A percentile compares a stretch with the other conserved stretches of the same genome.
Evolutionary conservation across 2,329 filamentous ascomycete genomes (phyloP).

Genomic region (Colletotrichum simmondsii): DNA sequence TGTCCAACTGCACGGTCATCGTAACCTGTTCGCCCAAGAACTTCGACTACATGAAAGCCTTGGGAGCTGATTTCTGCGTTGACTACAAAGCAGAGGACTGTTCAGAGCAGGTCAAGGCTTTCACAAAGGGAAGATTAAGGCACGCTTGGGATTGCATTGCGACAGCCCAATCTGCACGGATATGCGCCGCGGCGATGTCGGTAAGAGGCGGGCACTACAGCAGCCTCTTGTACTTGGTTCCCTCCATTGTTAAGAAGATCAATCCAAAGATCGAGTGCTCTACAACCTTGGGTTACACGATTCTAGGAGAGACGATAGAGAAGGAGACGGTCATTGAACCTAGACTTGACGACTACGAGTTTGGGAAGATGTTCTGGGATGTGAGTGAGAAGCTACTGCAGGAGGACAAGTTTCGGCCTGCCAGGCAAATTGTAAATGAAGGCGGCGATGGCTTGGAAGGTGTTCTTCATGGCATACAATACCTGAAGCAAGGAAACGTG

Average conservation of each 20-base stretch:
- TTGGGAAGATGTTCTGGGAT: constrained; percentile 50
- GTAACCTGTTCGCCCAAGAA: constrained; percentile 52
- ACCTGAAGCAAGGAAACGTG: constrained; percentile 42
- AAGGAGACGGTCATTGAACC: constrained; percentile 39
- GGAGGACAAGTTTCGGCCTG: constrained; percentile 48
- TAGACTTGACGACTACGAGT: constrained; percentile 44
- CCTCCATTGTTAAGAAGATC: constrained; percentile 46
- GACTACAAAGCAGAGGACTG: constrained; percentile 52
- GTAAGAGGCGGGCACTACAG: constrained; percentile 47
- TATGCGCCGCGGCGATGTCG: constrained; percentile 46
- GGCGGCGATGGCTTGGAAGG: constrained; percentile 45
- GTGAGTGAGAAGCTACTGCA: constrained; percentile 45
- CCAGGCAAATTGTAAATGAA: constrained; percentile 43
- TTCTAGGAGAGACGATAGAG: constrained; percentile 48
- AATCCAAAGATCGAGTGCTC: constrained; percentile 47
- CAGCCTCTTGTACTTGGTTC: constrained; percentile 50
- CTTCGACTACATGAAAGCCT: constrained; percentile 49
- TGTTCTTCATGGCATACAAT: constrained; percentile 38
- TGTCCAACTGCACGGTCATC: constrained; percentile 51
- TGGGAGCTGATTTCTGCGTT: constrained; percentile 58
- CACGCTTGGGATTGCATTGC: constrained; percentile 51
- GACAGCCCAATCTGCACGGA: constrained; percentile 38
- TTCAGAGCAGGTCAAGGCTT: constrained; percentile 38
- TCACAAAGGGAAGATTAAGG: constrained; percentile 40
- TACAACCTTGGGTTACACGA: constrained; percentile 52